A percentile compares a stretch with the other conserved stretches of the same genome.
Conservation (phyloP, 306 rosid genomes). For the Biancaea sappan region DNA sequence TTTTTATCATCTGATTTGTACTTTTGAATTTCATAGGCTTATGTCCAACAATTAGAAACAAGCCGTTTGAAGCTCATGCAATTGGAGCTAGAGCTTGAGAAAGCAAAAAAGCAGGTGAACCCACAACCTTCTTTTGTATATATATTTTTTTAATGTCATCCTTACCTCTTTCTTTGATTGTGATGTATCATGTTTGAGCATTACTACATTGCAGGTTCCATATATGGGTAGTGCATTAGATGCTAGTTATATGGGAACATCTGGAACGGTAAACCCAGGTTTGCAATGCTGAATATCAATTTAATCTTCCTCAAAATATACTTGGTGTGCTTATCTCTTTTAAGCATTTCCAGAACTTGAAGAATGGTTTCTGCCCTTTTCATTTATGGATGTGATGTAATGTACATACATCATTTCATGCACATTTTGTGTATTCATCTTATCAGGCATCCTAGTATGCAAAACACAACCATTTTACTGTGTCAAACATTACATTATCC, state of each 20-base stretch:
- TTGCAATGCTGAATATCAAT: constrained; percentile 34
- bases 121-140: background rate
- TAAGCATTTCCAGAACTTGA: background rate
- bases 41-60: constrained; percentile 87
- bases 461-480: background rate
- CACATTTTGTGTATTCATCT: background rate
- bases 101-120: constrained; percentile 70
- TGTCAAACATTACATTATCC: background rate
- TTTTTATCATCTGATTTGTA: constrained; percentile 35
- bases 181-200: background rate
- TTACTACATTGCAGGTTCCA: constrained; percentile 49
- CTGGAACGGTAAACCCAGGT: constrained; percentile 64
- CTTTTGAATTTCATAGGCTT: constrained; percentile 57
- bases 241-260: constrained; percentile 48
- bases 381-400: background rate
- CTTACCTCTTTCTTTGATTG: background rate
- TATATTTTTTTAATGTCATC: too few relatives aligned
- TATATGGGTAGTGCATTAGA: constrained; percentile 46
- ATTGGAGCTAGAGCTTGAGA: constrained; percentile 74
- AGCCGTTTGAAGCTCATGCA: constrained; percentile 82
- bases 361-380: background rate
- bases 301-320: background rate
- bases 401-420: background rate
- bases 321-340: background rate
- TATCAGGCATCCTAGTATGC: background rate